These are phyloP conservation scores for Trichoderma semiorbis DNA, from an alignment of 2,329 filamentous ascomycete genomes.

Conservation along the genomic window DNA sequence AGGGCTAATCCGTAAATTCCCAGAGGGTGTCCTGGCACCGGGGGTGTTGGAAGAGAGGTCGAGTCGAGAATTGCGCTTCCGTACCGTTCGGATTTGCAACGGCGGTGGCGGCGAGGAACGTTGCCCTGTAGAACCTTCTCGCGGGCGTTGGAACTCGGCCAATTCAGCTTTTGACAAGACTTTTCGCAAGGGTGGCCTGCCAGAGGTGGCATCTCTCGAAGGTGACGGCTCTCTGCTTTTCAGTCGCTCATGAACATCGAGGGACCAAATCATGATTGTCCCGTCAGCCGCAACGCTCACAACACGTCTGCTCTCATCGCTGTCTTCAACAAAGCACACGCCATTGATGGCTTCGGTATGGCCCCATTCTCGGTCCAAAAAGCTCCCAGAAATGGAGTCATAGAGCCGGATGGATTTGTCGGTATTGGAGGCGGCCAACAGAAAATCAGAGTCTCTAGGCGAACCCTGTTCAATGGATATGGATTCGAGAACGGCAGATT, in stretches of 20 bases:
- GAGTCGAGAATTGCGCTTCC: constrained; percentile 53
- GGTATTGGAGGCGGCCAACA: constrained; percentile 87
- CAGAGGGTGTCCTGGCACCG: constrained; percentile 39
- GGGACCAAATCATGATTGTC: constrained; percentile 75
- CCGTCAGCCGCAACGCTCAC: constrained; percentile 77
- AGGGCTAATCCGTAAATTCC: constrained; percentile 40
- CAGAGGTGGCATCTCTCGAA: constrained; percentile 49
- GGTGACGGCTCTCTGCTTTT: constrained; percentile 53
- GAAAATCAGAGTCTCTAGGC: constrained; percentile 57
- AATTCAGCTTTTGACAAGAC: constrained; percentile 86
- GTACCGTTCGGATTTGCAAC: constrained; percentile 51
- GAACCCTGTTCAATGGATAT: constrained; percentile 61
- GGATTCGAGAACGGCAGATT: constrained; percentile 79
- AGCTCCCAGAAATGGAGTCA: constrained; percentile 68
- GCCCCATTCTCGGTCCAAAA: constrained; percentile 88
- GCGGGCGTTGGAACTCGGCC: constrained; percentile 66
- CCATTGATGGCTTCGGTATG: constrained; percentile 93
- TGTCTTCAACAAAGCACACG: constrained; percentile 65
- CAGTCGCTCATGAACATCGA: constrained; percentile 49
- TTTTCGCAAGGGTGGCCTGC: constrained; percentile 72
- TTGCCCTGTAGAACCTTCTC: constrained; percentile 41
- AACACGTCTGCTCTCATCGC: constrained; percentile 54
- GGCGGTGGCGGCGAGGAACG: constrained; percentile 36
- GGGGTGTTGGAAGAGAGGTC: constrained; percentile 38
- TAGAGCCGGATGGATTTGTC: constrained; percentile 95